Base-by-base conservation (phyloP, 192 early-diverging fungal species). In the Mycoemilia scoparia region DNA sequence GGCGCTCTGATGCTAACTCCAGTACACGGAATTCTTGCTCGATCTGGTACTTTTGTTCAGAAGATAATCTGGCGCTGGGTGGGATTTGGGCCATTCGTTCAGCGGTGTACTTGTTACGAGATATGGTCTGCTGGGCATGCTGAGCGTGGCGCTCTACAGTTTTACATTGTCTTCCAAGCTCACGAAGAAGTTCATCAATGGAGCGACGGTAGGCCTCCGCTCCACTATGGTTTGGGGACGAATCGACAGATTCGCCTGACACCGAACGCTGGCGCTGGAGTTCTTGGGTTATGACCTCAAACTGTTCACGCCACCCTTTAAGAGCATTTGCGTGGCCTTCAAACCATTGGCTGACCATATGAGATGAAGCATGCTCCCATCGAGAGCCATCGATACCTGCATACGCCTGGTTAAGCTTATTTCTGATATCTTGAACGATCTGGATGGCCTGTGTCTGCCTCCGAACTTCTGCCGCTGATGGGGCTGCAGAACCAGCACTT, bases 1-100 rank as follows among this genome's bases (percentile, higher is more conserved):
- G 38, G 38, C 59, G 59, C 45, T 62, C 59, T n/a, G 59, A 52
- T 1, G 40, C 41, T 0, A 67, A 38, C 11, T 46, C 47, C 19
- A 67, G 31, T 12, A 57, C 48, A 0, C 48, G 36, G 28, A 46
- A 38, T 39, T 67, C 64, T 38, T 54, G 54, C 10, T 61, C 59
- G 0, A 62, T 49, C 0, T 55, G 59, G 41, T 49, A 55, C 20
- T 51, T 46, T 43, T 61, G 64, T 43, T 67, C 64, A 11, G 54
- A 47, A 0, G 64, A 55, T 36, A 67, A 38, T 23, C 41, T 43
- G 3, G 33, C 49, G n/a, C 32, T 34, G 11, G 57, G 42, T 21
- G 53, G 47, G 8, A 47, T 32, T 22, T 60, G 52, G 3, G 57
- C 52, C 6, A 57, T 51, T 6, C 57, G 53, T 16, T 57, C 41